Evolutionary conservation across 345 rosid species (phyloP).

Genomic region (rapeseed (Brassica napus)): Da-Ae NC_063448.1:48345001-48345500

Average conservation of each 20-base stretch:
- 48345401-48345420: conserved; percentile 35
- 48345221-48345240: conserved; percentile 5
- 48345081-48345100: conserved; percentile 10
- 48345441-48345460: conserved; percentile 34
- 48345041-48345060: conserved; percentile 43
- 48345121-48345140: background rate
- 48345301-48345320: conserved; percentile 47
- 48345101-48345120: conserved; percentile 11
- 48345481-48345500: conserved; percentile 24
- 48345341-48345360: conserved; percentile 42
- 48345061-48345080: background rate
- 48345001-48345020: conserved; percentile 76
- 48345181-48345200: background rate
- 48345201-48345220: conserved; percentile 15
- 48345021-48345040: conserved; percentile 56
- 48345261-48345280: conserved; percentile 55
- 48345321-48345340: conserved; percentile 56
- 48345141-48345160: conserved; percentile 11
- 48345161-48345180: conserved; percentile 16
- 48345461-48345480: conserved; percentile 30
- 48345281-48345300: conserved; percentile 52
- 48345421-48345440: conserved; percentile 36
- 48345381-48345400: conserved; percentile 42
- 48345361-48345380: conserved; percentile 31
- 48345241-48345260: conserved; percentile 47